Evolutionary conservation across 179 eudicot genomes (phyloP).

Genomic region (Patellifolia procumbens): DNA sequence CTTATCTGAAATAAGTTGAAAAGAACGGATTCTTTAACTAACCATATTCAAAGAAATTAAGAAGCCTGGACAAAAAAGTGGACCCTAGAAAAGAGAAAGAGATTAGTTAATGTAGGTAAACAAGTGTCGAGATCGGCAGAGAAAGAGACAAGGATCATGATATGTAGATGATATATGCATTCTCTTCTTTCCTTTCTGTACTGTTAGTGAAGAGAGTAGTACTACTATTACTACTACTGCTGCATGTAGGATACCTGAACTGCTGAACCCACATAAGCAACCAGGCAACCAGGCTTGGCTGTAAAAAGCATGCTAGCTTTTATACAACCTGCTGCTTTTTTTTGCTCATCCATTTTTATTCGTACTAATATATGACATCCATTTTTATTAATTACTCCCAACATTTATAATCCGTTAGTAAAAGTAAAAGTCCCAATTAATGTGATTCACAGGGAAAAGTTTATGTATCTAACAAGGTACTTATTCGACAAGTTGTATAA

Average conservation of each 20-base stretch:
- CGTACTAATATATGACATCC: background rate
- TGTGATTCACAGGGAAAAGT: no score
- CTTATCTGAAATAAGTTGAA: no score
- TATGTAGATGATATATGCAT: slow-evolving; percentile 37
- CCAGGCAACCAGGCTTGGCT: no score
- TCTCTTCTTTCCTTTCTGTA: background rate
- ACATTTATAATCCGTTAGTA: no score
- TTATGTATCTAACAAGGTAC: no score
- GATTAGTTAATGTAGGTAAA: slow-evolving; percentile 10
- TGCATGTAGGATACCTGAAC: background rate
- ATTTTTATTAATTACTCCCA: no score
- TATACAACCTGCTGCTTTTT: background rate
- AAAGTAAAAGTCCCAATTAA: background rate
- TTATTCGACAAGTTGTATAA: no score
- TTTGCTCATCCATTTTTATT: background rate
- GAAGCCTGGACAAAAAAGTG: no score
- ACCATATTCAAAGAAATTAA: no score
- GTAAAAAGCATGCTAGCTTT: slow-evolving; percentile 21
- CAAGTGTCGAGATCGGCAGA: slow-evolving; percentile 18
- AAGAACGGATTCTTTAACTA: no score
- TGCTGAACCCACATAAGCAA: background rate
- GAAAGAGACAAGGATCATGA: slow-evolving; percentile 30
- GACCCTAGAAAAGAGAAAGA: background rate
- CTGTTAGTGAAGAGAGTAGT: background rate
- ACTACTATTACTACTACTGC: background rate